These are phyloP conservation scores for Cotoneaster glaucophyllus DNA, from an alignment of 306 rosid genomes.

Conservation along the genomic window DNA sequence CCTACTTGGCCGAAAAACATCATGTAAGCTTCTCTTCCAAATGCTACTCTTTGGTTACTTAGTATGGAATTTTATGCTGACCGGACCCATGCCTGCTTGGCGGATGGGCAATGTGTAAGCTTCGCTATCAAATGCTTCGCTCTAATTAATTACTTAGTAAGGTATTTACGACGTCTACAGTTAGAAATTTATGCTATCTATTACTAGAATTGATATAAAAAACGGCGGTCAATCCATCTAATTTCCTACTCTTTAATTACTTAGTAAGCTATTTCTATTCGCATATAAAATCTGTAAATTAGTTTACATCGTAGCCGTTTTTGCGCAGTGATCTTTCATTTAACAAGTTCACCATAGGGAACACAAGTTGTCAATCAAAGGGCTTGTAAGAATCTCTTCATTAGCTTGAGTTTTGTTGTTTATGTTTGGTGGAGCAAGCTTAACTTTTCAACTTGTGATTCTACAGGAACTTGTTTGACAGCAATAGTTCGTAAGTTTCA, in stretches of 20 bases:
- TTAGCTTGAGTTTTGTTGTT: neutral
- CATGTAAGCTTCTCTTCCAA: slow-evolving; percentile 27
- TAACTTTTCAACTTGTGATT: neutral
- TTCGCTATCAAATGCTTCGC: neutral
- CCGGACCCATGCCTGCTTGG: neutral
- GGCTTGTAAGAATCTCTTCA: slow-evolving; percentile 38
- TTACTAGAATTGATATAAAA: too few species aligned
- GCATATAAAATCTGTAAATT: too few species aligned
- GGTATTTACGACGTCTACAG: too few species aligned
- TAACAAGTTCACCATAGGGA: slow-evolving; percentile 40
- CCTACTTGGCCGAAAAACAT: slow-evolving; percentile 27
- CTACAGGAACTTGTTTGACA: slow-evolving; percentile 49
- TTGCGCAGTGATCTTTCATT: slow-evolving; percentile 45
- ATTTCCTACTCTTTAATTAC: too few species aligned
- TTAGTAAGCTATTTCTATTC: too few species aligned
- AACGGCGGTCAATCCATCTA: too few species aligned
- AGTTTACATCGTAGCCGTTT: slow-evolving; percentile 12
- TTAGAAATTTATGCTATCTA: too few species aligned
- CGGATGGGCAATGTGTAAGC: neutral
- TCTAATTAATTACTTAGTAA: neutral
- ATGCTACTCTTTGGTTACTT: too few species aligned
- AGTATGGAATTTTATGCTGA: too few species aligned
- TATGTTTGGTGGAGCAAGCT: neutral
- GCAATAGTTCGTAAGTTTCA: slow-evolving; percentile 46
- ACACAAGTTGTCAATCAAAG: slow-evolving; percentile 33